A percentile compares a stretch with the other conserved stretches of the same genome.
phyloP scores from a whole-genome alignment of 257 asterid genomes.

The Linaria vulgaris region DNA sequence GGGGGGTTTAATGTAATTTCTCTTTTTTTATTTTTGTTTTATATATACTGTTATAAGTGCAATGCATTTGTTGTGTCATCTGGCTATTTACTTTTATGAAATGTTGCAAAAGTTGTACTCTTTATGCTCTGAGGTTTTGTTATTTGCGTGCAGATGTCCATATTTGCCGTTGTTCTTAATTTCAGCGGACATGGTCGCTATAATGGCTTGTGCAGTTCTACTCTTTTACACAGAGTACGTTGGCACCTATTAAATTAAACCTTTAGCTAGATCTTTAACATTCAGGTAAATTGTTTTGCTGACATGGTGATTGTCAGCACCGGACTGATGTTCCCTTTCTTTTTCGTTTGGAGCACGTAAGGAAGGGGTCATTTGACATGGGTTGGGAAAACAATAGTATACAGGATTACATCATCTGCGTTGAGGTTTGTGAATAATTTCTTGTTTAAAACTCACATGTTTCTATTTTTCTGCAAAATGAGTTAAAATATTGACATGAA shows the following conservation, averaged over 20 bases:
- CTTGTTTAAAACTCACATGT: neutral
- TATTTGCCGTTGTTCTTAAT: conserved; percentile 87
- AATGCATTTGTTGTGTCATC: conserved; percentile 6
- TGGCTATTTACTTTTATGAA: neutral
- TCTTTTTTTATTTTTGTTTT: neutral
- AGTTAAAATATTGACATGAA: neutral
- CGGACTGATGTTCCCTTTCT: conserved; percentile 90
- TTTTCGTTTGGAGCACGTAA: conserved; percentile 82
- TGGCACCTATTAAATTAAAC: too few relatives aligned
- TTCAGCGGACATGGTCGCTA: conserved; percentile 98
- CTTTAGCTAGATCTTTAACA: conserved; percentile 91
- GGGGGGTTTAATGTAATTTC: too few relatives aligned
- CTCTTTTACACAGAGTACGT: conserved; percentile 82
- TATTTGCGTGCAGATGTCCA: conserved; percentile 76
- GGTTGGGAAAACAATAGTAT: conserved; percentile 73
- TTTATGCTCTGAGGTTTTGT: conserved; percentile 24
- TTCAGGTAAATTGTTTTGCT: conserved; percentile 88
- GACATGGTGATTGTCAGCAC: conserved; percentile 99
- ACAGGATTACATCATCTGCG: conserved; percentile 92
- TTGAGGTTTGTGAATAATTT: conserved; percentile 56
- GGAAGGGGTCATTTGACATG: conserved; percentile 77
- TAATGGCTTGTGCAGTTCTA: conserved; percentile 96
- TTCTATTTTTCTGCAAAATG: neutral
- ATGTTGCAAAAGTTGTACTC: neutral
- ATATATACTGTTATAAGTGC: neutral